Percentiles rank a stretch among this genome's conserved stretches.
Evolutionary conservation across 1,284 basidiomycete species (phyloP).

Genomic region (Stereum hirsutum): DNA sequence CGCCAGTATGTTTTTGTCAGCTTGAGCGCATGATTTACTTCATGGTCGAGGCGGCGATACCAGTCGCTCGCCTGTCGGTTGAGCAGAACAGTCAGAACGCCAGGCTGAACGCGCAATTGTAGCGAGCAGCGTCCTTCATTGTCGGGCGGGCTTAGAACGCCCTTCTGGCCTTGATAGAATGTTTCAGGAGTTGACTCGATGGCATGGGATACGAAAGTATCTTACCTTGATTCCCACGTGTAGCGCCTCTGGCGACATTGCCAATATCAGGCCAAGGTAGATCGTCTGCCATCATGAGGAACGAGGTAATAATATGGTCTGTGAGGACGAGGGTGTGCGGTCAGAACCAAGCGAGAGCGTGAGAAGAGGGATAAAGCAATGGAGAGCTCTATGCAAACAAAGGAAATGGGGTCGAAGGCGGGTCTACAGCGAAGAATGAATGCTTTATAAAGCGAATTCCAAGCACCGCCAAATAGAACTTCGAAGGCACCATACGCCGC

Average conservation of each 20-base stretch:
- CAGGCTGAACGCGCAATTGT: conserved; percentile 71
- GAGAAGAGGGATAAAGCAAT: conserved; percentile 4
- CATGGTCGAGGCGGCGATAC: conserved; percentile 65
- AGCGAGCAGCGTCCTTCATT: conserved; percentile 59
- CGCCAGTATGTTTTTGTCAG: conserved; percentile 78
- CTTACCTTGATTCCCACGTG: conserved; percentile 73
- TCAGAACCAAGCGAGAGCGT: conserved; percentile 4
- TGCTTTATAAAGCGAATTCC: no score
- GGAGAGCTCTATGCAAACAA: no score
- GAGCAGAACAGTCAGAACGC: conserved; percentile 62
- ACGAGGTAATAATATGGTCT: no score
- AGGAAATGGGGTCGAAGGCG: no score
- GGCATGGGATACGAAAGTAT: no score
- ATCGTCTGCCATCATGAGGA: conserved; percentile 53
- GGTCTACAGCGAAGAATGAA: no score
- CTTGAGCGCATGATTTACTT: conserved; percentile 70
- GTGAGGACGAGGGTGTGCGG: conserved; percentile 1
- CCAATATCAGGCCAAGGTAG: conserved; percentile 77
- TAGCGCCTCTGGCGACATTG: conserved; percentile 75
- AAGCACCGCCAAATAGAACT: no score
- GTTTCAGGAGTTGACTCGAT: no score
- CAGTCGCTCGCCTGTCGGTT: conserved; percentile 70
- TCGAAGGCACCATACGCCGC: no score
- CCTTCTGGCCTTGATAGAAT: conserved; percentile 78
- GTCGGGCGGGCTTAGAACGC: conserved; percentile 59